These are phyloP conservation scores for Aeschynomene evenia DNA, from an alignment of 306 rosid genomes.

Conservation along the genomic window DNA sequence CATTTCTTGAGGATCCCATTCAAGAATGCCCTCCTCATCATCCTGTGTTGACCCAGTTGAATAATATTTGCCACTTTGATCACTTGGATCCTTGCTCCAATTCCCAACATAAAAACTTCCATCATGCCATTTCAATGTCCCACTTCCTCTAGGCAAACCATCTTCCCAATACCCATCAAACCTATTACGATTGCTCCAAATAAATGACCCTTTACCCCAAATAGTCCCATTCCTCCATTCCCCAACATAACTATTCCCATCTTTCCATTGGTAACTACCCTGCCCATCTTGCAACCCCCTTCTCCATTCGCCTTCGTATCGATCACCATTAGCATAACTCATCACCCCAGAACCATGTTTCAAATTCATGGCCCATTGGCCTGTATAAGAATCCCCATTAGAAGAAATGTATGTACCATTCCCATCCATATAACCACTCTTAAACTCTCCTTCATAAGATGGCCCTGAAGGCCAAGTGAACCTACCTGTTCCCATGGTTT, in stretches of 20 bases:
- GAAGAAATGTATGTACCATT: constrained; percentile 51
- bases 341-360: constrained; percentile 77
- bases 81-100: constrained; percentile 79
- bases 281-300: constrained; percentile 73
- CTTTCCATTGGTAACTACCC: constrained; percentile 72
- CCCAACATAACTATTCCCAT: constrained; percentile 57
- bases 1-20: constrained; percentile 79
- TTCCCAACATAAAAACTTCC: constrained; percentile 74
- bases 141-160: constrained; percentile 72
- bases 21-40: constrained; percentile 59
- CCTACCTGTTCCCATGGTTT: constrained; percentile 78
- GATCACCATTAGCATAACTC: constrained; percentile 55
- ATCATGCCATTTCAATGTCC: constrained; percentile 69
- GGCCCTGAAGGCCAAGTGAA: constrained; percentile 92
- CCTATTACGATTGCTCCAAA: constrained; percentile 66
- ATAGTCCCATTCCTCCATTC: constrained; percentile 87
- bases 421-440: constrained; percentile 82
- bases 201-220: constrained; percentile 68
- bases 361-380: constrained; percentile 82
- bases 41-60: constrained; percentile 44
- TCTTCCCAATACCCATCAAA: constrained; percentile 85
- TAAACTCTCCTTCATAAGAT: constrained; percentile 80
- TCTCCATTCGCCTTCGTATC: constrained; percentile 82
- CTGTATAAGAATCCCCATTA: constrained; percentile 63
- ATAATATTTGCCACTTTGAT: constrained; percentile 79